Percentiles rank a stretch among this genome's conserved stretches.
These are phyloP conservation scores for Kodamaea restingae DNA, from an alignment of 805 yeast genomes.

Conservation along the genomic window DNA sequence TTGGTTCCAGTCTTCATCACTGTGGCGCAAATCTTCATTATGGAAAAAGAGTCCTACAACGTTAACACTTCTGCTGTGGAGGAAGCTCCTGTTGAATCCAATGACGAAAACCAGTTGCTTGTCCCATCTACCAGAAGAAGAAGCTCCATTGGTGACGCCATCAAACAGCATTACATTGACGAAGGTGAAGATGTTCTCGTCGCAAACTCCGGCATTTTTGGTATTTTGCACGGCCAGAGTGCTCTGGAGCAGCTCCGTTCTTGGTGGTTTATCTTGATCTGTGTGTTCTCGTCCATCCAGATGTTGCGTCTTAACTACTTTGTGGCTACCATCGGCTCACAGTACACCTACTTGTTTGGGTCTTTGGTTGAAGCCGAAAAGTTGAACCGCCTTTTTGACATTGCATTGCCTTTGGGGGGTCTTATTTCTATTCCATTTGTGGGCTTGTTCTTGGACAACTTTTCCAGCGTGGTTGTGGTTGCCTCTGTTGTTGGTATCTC, in stretches of 20 bases:
- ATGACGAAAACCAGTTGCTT: conserved; percentile 1
- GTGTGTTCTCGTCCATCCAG: conserved; percentile 49
- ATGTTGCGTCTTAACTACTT: conserved; percentile 56
- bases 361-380: conserved; percentile 34
- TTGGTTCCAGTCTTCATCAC: conserved; percentile 49
- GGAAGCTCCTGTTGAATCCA: not conserved
- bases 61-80: conserved; percentile 16
- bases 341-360: conserved; percentile 44
- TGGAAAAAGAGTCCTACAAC: conserved; percentile 50
- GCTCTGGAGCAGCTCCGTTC: conserved; percentile 47
- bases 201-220: conserved; percentile 46
- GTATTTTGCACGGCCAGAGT: conserved; percentile 51
- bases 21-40: conserved; percentile 40
- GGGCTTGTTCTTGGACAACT: conserved; percentile 48
- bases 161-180: conserved; percentile 49
- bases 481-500: conserved; percentile 38
- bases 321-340: conserved; percentile 57
- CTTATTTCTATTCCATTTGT: conserved; percentile 51
- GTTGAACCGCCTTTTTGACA: conserved; percentile 47
- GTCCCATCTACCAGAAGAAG: conserved; percentile 29
- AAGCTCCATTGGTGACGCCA: conserved; percentile 55
- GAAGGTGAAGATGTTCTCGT: conserved; percentile 43
- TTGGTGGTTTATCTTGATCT: conserved; percentile 50
- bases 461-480: conserved; percentile 45
- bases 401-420: conserved; percentile 56